Evolutionary conservation across 164 flowering plant genomes (phyloP), one percentile per base, ranked within the genome.

Genomic region (Vitis vinifera): DNA sequence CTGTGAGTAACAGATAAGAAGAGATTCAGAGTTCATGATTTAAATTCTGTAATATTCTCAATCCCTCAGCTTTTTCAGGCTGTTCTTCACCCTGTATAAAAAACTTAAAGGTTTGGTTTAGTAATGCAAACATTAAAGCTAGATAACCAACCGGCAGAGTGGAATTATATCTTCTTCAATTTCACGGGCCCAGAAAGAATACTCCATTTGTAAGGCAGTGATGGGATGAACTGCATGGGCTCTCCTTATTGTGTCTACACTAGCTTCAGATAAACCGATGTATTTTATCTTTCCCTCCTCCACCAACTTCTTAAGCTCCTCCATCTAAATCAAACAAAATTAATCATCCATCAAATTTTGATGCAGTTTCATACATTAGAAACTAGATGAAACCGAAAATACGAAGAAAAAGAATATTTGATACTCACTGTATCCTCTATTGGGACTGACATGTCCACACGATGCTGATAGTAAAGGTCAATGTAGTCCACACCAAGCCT

Each of bases 401-500:
- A 15, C 29, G 17, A 30, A 31, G 7, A 62, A 53, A 51, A 52
- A 10, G 9, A 23, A 23, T 23, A 23, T 10, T 49, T 8, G 29
- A 55, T 1, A 8, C 85, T 71, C 74, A 91, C 92, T 2, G 93
- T 85, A 14, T 81, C 91, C 71, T 89, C 93, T 47, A 88, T 88
- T 17, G 91, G 88, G 58, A 88, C 81, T 3, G 82, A 73, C 7
- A 48, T 68, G 70, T 91, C 97, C 9, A 89, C 77, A 6, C 91
- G 78, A 31, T 91, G 91, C 77, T 80, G 88, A 74, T 80, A 89
- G 58, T 87, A 91, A 8, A 91, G 80, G 82, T 91, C 91, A 55
- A 89, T 84, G 47, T 87, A 91, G 66, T 85, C 87, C 17, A 91
- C 85, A 70, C 65, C 84, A 52, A 91, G 89, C 5, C 83, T 78